These are phyloP conservation scores for Thalassiosira profunda DNA, from an alignment of 108 stramenopile genomes.

Conservation along the genomic window DNA sequence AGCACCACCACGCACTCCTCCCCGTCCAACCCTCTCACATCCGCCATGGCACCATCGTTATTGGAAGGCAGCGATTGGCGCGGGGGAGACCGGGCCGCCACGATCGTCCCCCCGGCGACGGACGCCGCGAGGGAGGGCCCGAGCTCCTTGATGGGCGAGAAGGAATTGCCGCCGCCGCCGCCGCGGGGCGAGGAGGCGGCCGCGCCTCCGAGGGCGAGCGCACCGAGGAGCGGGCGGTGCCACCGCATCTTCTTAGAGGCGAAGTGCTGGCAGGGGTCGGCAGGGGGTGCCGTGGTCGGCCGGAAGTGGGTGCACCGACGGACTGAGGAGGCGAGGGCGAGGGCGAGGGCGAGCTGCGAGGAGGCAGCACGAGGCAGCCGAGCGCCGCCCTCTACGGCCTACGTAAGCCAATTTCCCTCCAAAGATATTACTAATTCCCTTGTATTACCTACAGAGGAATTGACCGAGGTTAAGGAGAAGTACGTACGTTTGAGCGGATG, in stretches of 20 bases:
- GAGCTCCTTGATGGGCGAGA: constrained; percentile 40
- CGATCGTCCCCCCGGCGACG: constrained; percentile 48
- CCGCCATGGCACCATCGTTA: background rate
- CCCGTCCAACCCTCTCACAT: background rate
- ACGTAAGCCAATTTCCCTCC: too few species aligned
- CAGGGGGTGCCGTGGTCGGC: too few species aligned
- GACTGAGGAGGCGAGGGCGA: background rate
- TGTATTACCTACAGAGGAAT: too few species aligned
- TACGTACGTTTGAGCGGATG: too few species aligned
- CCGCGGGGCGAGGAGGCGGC: background rate
- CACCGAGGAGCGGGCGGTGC: background rate
- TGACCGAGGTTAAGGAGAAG: too few species aligned
- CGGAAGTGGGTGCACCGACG: background rate
- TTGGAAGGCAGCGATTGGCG: background rate
- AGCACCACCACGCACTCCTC: constrained; percentile 39
- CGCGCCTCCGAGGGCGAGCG: background rate
- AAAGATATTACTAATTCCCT: too few species aligned
- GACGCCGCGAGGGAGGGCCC: constrained; percentile 51
- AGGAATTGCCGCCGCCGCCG: constrained; percentile 3
- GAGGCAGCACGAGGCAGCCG: too few species aligned
- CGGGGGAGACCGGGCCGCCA: constrained; percentile 31
- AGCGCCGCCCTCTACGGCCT: too few species aligned
- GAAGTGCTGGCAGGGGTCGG: background rate
- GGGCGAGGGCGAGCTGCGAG: too few species aligned
- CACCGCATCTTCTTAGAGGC: background rate